phyloP scores from a whole-genome alignment of 345 rosid genomes.

The Firmiana major region DNA sequence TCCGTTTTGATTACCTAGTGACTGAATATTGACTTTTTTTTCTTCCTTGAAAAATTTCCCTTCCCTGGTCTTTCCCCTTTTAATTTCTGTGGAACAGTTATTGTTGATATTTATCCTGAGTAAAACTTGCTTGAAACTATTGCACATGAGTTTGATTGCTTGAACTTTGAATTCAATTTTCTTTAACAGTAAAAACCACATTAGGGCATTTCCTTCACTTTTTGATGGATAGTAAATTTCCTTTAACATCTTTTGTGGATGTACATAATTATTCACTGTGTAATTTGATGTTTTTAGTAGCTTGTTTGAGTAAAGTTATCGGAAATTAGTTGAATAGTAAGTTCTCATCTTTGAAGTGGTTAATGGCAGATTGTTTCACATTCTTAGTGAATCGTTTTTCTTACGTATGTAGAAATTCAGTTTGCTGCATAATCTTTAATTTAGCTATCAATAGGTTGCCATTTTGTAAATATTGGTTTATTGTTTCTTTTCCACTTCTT shows the following conservation, averaged over 20 bases:
- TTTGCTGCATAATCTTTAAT: neutral
- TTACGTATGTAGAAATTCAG: neutral
- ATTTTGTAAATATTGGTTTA: neutral
- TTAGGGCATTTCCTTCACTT: neutral
- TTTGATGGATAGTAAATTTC: neutral
- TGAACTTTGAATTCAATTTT: neutral
- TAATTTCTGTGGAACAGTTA: neutral
- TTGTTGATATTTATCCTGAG: neutral
- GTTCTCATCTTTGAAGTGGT: neutral
- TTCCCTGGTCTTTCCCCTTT: neutral
- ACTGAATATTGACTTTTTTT: neutral
- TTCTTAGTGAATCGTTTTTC: neutral
- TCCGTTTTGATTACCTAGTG: neutral
- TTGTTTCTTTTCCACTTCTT: neutral
- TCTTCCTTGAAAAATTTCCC: neutral
- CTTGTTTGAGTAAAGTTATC: neutral
- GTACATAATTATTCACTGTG: neutral
- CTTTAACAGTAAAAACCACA: neutral
- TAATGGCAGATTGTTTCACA: neutral
- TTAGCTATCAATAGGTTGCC: neutral
- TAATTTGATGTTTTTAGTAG: neutral
- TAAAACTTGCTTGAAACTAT: slow-evolving; percentile 1
- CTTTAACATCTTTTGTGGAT: neutral
- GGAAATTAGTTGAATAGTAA: neutral
- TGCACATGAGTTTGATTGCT: neutral